These are phyloP conservation scores for Agaricus subrufescens DNA, from an alignment of 768 basidiomycete genomes.

Conservation along the genomic window DNA sequence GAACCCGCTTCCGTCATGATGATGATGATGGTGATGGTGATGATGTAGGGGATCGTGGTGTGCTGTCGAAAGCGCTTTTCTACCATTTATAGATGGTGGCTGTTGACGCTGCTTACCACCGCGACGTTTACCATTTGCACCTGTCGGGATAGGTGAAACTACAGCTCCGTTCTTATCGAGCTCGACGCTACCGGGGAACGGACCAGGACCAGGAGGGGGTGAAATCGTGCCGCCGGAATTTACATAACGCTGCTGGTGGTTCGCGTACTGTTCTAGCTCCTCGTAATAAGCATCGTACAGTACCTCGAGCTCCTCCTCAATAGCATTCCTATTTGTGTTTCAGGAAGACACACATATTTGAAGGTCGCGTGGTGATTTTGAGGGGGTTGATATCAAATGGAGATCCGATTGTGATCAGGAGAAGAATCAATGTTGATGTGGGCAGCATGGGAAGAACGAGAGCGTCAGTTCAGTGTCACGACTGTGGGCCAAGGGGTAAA, in stretches of 20 bases:
- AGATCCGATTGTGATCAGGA: slow-evolving; percentile 26
- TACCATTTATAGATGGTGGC: slow-evolving; percentile 14
- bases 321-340: slow-evolving; percentile 66
- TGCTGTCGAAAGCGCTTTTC: slow-evolving; percentile 13
- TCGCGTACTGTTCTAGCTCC: slow-evolving; percentile 99
- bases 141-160: slow-evolving; percentile 22
- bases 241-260: slow-evolving; percentile 94
- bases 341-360: slow-evolving; percentile 8
- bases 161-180: slow-evolving; percentile 82
- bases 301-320: slow-evolving; percentile 99
- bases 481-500: slow-evolving; percentile 15
- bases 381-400: slow-evolving; percentile 15
- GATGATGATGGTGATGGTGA: slow-evolving; percentile 37
- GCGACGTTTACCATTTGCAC: slow-evolving; percentile 15
- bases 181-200: slow-evolving; percentile 97
- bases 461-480: slow-evolving; percentile 13
- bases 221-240: slow-evolving; percentile 85
- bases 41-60: slow-evolving; percentile 25
- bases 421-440: slow-evolving; percentile 15
- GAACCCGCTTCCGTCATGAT: slow-evolving; percentile 57
- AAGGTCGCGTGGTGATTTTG: background rate
- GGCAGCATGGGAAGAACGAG: slow-evolving; percentile 15
- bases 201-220: slow-evolving; percentile 93
- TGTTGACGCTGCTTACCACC: slow-evolving; percentile 19
- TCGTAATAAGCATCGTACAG: slow-evolving; percentile 99